Conservation (phyloP, 192 early-diverging fungal genomes). For the Rhizophagus sp. region DNA sequence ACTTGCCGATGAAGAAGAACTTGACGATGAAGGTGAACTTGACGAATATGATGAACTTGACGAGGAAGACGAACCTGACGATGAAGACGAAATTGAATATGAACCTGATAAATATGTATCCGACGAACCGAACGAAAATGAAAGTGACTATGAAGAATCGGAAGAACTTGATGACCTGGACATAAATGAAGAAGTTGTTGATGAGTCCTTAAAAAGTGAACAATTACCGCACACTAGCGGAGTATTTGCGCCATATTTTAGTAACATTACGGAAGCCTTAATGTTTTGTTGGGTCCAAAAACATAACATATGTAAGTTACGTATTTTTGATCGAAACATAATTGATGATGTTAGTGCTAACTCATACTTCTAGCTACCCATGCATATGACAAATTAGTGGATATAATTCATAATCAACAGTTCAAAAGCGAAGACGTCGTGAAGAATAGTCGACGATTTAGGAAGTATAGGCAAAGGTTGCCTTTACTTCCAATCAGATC, state of each 20-base stretch:
- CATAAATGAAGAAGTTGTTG: not conserved
- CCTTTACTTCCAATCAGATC: not conserved
- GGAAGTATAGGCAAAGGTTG: not conserved
- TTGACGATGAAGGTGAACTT: too few species aligned
- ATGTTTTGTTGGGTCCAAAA: slow-evolving; percentile 14
- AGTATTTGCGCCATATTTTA: not conserved
- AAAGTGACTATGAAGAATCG: too few species aligned
- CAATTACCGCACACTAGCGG: not conserved
- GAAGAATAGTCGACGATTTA: not conserved
- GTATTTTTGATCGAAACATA: not conserved
- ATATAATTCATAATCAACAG: not conserved
- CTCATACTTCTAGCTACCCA: not conserved
- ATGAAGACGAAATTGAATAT: too few species aligned
- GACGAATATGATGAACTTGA: too few species aligned
- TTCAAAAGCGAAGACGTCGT: not conserved
- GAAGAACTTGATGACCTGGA: too few species aligned
- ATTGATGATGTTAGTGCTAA: not conserved
- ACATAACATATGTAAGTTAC: slow-evolving; percentile 8
- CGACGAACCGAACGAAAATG: too few species aligned
- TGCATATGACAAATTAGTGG: slow-evolving; percentile 7
- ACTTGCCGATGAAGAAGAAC: too few species aligned
- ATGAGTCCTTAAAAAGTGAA: not conserved
- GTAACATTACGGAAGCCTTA: not conserved
- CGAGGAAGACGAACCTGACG: too few species aligned
- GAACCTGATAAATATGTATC: too few species aligned